Conservation (phyloP, 2,329 filamentous ascomycete genomes). For the Ilyonectria sp. region DNA sequence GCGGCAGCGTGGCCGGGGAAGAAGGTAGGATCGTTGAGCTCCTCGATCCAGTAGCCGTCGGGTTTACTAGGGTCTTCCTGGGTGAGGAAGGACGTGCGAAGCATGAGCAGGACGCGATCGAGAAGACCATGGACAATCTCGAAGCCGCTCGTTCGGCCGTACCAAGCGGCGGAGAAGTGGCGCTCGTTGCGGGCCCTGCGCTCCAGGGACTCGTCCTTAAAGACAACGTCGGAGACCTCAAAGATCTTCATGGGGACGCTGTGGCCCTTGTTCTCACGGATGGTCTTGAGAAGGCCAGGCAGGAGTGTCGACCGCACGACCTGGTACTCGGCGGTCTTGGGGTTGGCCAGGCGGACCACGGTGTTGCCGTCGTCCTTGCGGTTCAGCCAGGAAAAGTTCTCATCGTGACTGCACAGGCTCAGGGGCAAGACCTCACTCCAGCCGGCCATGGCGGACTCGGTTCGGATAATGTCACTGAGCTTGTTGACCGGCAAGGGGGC, state of each 20-base stretch:
- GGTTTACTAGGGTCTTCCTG: constrained; percentile 70
- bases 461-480: constrained; percentile 89
- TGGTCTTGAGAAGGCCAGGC: constrained; percentile 91
- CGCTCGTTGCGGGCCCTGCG: constrained; percentile 92
- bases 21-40: constrained; percentile 92
- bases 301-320: constrained; percentile 90
- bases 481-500: constrained; percentile 94
- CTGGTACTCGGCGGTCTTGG: constrained; percentile 94
- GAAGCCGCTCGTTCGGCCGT: constrained; percentile 94
- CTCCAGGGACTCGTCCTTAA: constrained; percentile 88
- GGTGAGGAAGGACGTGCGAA: constrained; percentile 85
- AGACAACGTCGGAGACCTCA: constrained; percentile 90
- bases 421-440: constrained; percentile 98
- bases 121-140: constrained; percentile 95
- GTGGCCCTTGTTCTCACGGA: constrained; percentile 93
- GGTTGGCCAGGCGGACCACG: constrained; percentile 89
- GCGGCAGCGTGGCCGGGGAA: constrained; percentile 91
- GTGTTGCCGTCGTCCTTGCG: constrained; percentile 88
- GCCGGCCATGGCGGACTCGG: constrained; percentile 92
- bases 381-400: constrained; percentile 97
- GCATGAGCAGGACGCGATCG: constrained; percentile 93
- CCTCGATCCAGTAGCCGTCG: constrained; percentile 93
- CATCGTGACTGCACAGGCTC: constrained; percentile 96
- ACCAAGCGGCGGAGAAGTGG: constrained; percentile 96
- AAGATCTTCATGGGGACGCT: constrained; percentile 92